Percentiles rank a stretch among this genome's conserved stretches.
phyloP scores from a whole-genome alignment of 768 basidiomycete genomes.

The Phallus indusiatus region DNA sequence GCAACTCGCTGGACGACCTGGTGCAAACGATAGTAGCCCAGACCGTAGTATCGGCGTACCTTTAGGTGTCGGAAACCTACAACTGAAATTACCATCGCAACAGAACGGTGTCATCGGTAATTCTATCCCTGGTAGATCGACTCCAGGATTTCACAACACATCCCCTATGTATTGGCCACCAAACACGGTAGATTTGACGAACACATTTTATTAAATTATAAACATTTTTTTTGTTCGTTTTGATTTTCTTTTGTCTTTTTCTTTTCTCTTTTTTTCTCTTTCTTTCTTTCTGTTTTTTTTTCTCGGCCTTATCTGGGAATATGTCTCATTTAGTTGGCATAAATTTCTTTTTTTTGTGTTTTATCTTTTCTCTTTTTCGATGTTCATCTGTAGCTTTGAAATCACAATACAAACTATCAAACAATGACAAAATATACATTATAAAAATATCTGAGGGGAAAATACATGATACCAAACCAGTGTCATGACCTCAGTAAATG shows the following conservation, averaged over 20 bases:
- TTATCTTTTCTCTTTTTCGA: background rate
- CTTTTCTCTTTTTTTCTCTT: too few species aligned
- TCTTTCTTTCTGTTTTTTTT: too few species aligned
- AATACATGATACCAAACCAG: background rate
- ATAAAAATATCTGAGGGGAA: background rate
- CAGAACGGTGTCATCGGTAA: background rate
- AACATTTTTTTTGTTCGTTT: background rate
- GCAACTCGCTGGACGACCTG: background rate
- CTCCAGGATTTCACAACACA: background rate
- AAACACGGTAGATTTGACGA: background rate
- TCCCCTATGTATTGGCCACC: background rate
- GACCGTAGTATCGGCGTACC: background rate
- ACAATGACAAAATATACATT: background rate
- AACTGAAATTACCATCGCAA: conserved; percentile 1
- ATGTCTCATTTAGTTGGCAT: too few species aligned
- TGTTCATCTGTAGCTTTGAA: background rate
- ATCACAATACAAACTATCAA: background rate
- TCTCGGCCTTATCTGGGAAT: background rate
- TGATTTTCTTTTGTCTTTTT: background rate
- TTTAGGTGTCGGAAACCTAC: conserved; percentile 1
- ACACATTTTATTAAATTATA: background rate
- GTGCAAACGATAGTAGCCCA: background rate
- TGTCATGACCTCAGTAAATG: background rate
- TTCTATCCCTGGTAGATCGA: background rate
- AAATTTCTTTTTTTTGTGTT: background rate